A percentile compares a stretch with the other conserved stretches of the same genome.
Conservation (phyloP, 2,329 filamentous ascomycete species). For the Penicillium hesseltinei region DNA sequence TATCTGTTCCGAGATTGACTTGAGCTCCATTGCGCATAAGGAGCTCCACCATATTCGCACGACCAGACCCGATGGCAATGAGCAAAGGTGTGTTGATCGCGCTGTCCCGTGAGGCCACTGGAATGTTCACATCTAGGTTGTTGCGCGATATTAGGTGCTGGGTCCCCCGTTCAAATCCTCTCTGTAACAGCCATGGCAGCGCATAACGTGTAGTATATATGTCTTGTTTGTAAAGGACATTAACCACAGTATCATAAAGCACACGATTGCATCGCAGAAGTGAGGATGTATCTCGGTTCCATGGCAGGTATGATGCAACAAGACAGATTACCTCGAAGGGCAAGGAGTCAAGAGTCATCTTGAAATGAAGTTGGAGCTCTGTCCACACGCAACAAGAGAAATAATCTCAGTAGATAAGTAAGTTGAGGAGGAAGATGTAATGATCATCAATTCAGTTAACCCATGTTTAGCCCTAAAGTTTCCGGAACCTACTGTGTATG, state of each 20-base stretch:
- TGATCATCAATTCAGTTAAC: not conserved
- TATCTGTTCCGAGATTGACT: not conserved
- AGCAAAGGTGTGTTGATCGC: not conserved
- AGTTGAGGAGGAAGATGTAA: not conserved
- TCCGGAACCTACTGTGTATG: not conserved
- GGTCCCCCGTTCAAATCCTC: not conserved
- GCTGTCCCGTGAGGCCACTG: accelerated
- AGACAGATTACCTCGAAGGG: not conserved
- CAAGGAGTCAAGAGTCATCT: not conserved
- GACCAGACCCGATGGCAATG: not conserved
- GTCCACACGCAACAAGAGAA: not conserved
- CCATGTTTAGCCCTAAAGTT: not conserved
- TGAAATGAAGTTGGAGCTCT: not conserved
- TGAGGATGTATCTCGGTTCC: not conserved
- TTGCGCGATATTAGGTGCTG: not conserved
- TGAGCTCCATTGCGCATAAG: not conserved
- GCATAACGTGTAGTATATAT: accelerated
- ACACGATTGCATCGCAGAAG: not conserved
- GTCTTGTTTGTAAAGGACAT: not conserved
- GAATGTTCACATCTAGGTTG: not conserved
- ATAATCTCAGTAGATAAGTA: not conserved
- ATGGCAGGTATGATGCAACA: not conserved
- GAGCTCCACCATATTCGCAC: not conserved
- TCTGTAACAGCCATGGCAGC: not conserved
- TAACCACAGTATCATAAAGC: not conserved